phyloP scores from a whole-genome alignment of 1,284 basidiomycete genomes.

The Boletus smithii region DNA sequence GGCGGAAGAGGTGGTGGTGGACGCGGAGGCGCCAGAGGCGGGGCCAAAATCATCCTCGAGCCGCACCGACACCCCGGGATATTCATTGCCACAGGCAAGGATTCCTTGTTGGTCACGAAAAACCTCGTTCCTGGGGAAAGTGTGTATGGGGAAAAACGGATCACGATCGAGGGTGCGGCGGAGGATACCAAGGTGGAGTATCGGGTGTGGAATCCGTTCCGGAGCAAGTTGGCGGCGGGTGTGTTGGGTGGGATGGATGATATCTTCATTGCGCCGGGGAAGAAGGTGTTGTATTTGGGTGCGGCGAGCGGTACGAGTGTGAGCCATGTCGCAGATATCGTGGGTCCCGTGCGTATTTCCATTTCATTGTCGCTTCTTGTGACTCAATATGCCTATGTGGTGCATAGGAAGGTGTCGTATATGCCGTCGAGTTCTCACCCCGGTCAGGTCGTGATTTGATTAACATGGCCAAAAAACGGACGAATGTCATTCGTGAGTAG shows the following conservation, averaged over 20 bases:
- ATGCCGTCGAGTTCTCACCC: constrained; percentile 97
- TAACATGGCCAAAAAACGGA: constrained; percentile 99
- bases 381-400: constrained; percentile 4
- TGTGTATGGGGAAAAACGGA: constrained; percentile 98
- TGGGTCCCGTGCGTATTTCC: constrained; percentile 75
- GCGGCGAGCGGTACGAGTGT: constrained; percentile 97
- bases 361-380: constrained; percentile 9
- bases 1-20: constrained; percentile 38
- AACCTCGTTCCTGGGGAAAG: constrained; percentile 97
- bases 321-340: constrained; percentile 97
- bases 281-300: constrained; percentile 97
- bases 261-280: constrained; percentile 91
- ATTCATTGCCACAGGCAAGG: constrained; percentile 94
- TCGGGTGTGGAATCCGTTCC: constrained; percentile 99
- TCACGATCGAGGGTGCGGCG: constrained; percentile 74
- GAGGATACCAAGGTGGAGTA: constrained; percentile 94
- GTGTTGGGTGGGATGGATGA: constrained; percentile 94
- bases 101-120: constrained; percentile 95
- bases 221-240: constrained; percentile 95
- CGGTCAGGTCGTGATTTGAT: constrained; percentile 97
- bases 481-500: constrained; percentile 93
- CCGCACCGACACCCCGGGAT: constrained; percentile 94
- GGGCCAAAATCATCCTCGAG: constrained; percentile 87
- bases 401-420: constrained; percentile 86
- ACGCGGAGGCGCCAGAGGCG: constrained; percentile 67